Percentiles rank a stretch among this genome's conserved stretches.
These are phyloP conservation scores for Ganoderma sinense DNA, from an alignment of 1,284 basidiomycete species.

Conservation along the genomic window DNA sequence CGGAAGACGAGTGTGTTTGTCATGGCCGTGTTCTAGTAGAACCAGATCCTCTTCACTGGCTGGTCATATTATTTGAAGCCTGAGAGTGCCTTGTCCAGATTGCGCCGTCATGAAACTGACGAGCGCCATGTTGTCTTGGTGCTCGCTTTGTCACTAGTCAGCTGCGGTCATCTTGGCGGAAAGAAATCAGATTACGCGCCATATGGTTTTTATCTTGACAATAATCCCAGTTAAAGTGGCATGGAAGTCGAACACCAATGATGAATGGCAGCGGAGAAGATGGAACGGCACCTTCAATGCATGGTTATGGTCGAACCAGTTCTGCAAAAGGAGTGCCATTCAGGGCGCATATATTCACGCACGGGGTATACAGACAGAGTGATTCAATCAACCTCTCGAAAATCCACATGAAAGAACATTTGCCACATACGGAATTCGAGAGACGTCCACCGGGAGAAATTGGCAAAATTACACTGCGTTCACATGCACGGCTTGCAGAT, in stretches of 20 bases:
- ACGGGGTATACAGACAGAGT: not conserved
- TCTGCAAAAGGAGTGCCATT: not conserved
- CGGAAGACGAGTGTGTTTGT: not conserved
- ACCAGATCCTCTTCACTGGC: not conserved
- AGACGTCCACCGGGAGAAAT: not conserved
- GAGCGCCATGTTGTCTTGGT: not conserved
- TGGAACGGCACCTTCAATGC: not conserved
- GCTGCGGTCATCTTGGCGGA: not conserved
- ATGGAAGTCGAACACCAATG: not conserved
- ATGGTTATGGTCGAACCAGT: not conserved
- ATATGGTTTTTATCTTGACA: too few relatives aligned
- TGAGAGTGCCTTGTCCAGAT: not conserved
- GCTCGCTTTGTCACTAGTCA: not conserved
- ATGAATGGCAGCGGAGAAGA: not conserved
- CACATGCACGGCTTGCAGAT: slow-evolving; percentile 19
- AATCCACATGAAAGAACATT: not conserved
- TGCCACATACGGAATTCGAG: slow-evolving; percentile 17
- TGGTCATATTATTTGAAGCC: not conserved
- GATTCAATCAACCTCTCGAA: not conserved
- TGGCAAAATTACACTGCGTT: not conserved
- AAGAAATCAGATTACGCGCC: not conserved
- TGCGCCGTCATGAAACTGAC: not conserved
- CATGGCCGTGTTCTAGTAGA: not conserved
- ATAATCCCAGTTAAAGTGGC: not conserved
- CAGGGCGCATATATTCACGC: slow-evolving; percentile 8